Evolutionary conservation across 2,329 filamentous ascomycete genomes (phyloP).

Genomic region (Acrocalymma vagum): DNA sequence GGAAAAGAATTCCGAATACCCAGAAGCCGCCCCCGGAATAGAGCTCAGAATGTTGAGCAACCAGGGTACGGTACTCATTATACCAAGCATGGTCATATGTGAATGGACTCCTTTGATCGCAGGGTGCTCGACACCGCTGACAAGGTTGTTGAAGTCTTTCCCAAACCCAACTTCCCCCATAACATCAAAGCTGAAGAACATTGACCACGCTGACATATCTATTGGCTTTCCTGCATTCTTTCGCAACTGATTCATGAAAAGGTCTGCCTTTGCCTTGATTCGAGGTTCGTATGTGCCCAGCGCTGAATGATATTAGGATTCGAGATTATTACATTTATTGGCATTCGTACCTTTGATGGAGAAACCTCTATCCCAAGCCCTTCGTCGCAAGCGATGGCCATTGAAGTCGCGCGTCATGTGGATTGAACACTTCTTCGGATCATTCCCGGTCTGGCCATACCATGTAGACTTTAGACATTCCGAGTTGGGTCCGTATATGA

Average conservation of each 20-base stretch:
- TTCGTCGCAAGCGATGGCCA: constrained; percentile 26
- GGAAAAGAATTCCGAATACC: constrained; percentile 38
- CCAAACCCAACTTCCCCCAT: constrained; percentile 40
- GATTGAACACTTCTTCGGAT: constrained; percentile 27
- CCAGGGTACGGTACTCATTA: constrained; percentile 48
- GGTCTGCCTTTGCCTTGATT: constrained; percentile 32
- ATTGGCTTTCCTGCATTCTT: constrained; percentile 24
- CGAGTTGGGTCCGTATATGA: constrained; percentile 31
- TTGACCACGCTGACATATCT: constrained; percentile 32
- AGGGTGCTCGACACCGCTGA: constrained; percentile 30
- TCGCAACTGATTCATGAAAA: constrained; percentile 23
- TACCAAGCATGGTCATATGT: constrained; percentile 43
- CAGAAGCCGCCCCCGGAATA: constrained; percentile 38
- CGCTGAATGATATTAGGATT: constrained; percentile 17
- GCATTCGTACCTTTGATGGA: constrained; percentile 28
- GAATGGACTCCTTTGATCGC: constrained; percentile 47
- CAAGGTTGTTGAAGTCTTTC: constrained; percentile 34
- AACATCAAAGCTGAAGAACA: constrained; percentile 38
- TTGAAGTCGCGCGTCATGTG: constrained; percentile 32
- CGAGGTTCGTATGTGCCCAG: constrained; percentile 32
- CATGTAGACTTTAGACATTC: constrained; percentile 34
- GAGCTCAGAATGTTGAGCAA: constrained; percentile 38
- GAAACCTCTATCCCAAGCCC: constrained; percentile 39
- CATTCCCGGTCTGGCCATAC: constrained; percentile 32
- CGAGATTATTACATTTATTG: neutral